These are phyloP conservation scores for Hippophae tibetana DNA, from an alignment of 306 rosid genomes.

Conservation along the genomic window DNA sequence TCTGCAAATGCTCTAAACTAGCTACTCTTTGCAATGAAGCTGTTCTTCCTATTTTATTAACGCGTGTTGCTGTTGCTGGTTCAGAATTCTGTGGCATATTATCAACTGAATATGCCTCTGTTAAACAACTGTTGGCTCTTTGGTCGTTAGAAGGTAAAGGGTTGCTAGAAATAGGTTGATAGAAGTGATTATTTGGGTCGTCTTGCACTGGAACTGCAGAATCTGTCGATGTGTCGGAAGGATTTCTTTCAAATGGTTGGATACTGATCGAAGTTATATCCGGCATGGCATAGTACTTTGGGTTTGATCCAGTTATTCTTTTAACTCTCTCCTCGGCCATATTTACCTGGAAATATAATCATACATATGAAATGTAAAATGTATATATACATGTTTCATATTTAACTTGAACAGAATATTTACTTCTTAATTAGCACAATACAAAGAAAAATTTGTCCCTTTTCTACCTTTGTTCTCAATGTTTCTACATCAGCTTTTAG, in stretches of 20 bases:
- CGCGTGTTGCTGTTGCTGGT: slow-evolving; percentile 18
- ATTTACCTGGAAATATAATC: slow-evolving; percentile 44
- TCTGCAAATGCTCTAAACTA: slow-evolving; percentile 92
- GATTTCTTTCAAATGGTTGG: slow-evolving; percentile 51
- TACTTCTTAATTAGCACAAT: too few species aligned
- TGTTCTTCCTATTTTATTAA: slow-evolving; percentile 44
- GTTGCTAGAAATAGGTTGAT: slow-evolving; percentile 33
- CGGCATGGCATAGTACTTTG: slow-evolving; percentile 40
- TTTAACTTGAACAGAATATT: too few species aligned
- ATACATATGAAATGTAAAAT: background rate
- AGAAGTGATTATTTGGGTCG: slow-evolving; percentile 38
- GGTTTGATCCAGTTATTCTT: slow-evolving; percentile 54
- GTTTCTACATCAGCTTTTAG: slow-evolving; percentile 83
- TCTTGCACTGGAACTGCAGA: slow-evolving; percentile 60
- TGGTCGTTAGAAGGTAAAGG: slow-evolving; percentile 30
- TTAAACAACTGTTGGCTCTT: slow-evolving; percentile 29
- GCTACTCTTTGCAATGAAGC: slow-evolving; percentile 72
- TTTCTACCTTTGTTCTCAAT: slow-evolving; percentile 77
- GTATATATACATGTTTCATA: too few species aligned
- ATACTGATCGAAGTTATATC: slow-evolving; percentile 51
- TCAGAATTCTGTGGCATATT: slow-evolving; percentile 31
- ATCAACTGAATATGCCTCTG: slow-evolving; percentile 40
- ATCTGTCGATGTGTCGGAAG: slow-evolving; percentile 67
- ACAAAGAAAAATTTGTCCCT: too few species aligned
- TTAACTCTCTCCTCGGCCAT: slow-evolving; percentile 83